Conservation (phyloP, 192 early-diverging fungal species). For the Backusella parvicylindrica region DNA sequence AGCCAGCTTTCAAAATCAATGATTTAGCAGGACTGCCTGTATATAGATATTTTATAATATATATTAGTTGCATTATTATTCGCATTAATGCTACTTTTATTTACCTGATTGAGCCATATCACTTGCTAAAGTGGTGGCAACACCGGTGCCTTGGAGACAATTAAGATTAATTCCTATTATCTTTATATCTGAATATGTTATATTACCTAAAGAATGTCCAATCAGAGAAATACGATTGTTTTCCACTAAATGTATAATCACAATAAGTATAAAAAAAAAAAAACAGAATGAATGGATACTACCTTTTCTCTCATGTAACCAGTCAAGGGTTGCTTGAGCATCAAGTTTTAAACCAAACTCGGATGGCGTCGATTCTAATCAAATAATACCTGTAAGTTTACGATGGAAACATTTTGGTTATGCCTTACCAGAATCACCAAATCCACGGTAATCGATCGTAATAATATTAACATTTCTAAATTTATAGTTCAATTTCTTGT, state of each 20-base stretch:
- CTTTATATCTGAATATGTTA: not conserved
- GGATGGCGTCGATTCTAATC: conserved; percentile 26
- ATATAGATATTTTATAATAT: no score
- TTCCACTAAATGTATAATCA: conserved; percentile 12
- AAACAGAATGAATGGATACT: not conserved
- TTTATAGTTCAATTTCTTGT: conserved; percentile 13
- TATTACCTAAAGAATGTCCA: conserved; percentile 34
- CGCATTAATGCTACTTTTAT: not conserved
- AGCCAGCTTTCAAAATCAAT: conserved; percentile 34
- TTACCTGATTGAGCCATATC: conserved; percentile 24
- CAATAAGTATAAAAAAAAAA: not conserved
- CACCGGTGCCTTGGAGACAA: conserved; percentile 25
- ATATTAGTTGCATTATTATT: not conserved
- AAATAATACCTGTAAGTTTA: not conserved
- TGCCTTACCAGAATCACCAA: conserved; percentile 33
- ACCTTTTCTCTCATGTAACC: conserved; percentile 26
- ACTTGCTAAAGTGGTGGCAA: conserved; percentile 29
- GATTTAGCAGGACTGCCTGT: conserved; percentile 20
- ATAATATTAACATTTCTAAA: conserved; percentile 30
- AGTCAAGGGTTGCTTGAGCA: conserved; percentile 24
- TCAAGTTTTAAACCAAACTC: conserved; percentile 28
- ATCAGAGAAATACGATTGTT: conserved; percentile 22
- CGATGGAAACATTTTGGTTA: not conserved
- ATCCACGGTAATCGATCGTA: conserved; percentile 39
- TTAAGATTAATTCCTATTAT: not conserved